Evolutionary conservation across 2,329 filamentous ascomycete species (phyloP).

Genomic region (Pseudocercospora eumusae): DNA sequence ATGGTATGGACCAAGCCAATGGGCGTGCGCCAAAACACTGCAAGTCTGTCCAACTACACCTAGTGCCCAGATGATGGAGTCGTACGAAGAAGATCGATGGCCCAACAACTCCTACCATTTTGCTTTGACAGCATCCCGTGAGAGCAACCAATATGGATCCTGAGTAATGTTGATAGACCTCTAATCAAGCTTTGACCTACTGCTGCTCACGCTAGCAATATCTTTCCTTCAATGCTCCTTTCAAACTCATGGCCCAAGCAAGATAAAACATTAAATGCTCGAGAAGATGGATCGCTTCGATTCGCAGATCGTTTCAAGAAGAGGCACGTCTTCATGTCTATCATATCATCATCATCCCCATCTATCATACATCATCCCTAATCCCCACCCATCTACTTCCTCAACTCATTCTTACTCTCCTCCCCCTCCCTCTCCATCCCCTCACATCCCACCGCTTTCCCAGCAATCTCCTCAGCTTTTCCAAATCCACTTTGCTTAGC

Average conservation of each 20-base stretch:
- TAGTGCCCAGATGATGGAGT: neutral
- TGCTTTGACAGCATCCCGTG: neutral
- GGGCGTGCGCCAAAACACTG: neutral
- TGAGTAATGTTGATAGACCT: neutral
- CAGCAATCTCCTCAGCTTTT: slow-evolving; percentile 64
- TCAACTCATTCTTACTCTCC: slow-evolving; percentile 44
- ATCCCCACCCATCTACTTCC: neutral
- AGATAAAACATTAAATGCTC: no score
- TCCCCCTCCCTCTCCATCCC: slow-evolving; percentile 68
- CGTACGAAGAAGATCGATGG: neutral
- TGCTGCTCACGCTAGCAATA: neutral
- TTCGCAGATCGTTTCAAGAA: no score
- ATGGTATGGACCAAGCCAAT: neutral
- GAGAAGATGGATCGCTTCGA: no score
- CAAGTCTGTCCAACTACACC: neutral
- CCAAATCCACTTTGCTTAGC: slow-evolving; percentile 58
- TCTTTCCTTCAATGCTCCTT: no score
- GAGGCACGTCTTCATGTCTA: no score
- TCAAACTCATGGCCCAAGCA: no score
- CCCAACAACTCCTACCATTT: neutral
- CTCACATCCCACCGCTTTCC: slow-evolving; percentile 65
- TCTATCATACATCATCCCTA: neutral
- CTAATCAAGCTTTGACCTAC: neutral
- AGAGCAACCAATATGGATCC: neutral
- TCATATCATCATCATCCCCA: neutral